Evolutionary conservation across 495 filamentous ascomycete genomes (phyloP), one percentile per base, ranked within the genome.

Genomic region (Annulohypoxylon nitens): DNA sequence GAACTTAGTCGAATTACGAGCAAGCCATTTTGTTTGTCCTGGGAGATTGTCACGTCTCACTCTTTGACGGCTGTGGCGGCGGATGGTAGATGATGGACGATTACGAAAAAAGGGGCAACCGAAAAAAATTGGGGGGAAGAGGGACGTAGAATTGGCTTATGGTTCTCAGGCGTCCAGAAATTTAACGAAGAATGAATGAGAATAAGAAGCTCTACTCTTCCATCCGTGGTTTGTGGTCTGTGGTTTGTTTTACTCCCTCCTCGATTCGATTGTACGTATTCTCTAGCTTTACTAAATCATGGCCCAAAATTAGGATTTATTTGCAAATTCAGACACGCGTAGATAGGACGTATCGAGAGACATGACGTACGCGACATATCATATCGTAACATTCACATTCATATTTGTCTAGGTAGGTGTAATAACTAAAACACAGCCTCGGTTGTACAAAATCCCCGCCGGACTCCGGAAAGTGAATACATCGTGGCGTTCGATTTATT

Each of bases 71-170:
- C 57, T 7, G 23, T 43, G 50, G 53, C 61, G 50, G 53, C 57
- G 69, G 58, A 61, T 59, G 48, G 67, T 33, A 65, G 47, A 41
- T 16, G 54, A 37, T n/a, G 51, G 30, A 30, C 7, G 16, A 23
- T 47, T n/a, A 50, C 9, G 45, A 14, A 51, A 23, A 26, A 50
- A 7, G 48, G 48, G 48, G 16, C 23, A 25, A 25, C 10, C 10
- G 30, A 59, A 64, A 61, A 51, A 50, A 57, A 64, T 58, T 53
- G 51, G 34, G 23, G 23, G 61, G 20, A 23, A 53, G 57, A 62
- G 71, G 51, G 30, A 74, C 48, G 71, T 70, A 70, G 71, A 74
- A 67, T 74, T 74, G 71, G 63, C 48, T 58, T 47, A 58, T 33
- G 67, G 61, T 54, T 73, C 53, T 62, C 20, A 11, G 70, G 60